Base-by-base conservation (phyloP, 2,329 filamentous ascomycete genomes). In the Thelonectria blattea region DNA sequence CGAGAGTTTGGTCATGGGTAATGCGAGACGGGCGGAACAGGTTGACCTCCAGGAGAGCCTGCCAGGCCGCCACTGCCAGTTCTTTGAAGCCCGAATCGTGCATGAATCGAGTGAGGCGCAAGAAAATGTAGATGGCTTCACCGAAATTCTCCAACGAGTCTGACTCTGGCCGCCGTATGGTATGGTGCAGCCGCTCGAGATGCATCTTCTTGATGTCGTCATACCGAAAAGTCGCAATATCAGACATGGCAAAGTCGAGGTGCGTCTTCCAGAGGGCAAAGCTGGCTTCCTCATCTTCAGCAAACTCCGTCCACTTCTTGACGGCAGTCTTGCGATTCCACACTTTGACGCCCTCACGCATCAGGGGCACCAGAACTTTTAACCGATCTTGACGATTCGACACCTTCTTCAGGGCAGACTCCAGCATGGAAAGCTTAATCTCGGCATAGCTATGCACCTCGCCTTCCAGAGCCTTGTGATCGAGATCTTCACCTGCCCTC, bases 51-150 rank as follows among this genome's bases (percentile, higher is more conserved):
- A 97, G 76, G 1, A 91, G 69, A 6, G 87, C 91, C 76, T 98
- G 94, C 93, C 94, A 97, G 5, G 90, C 82, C 10, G 89, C 92
- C 3, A 91, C 79, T 1, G 92, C 89, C 30, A 91, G 79, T 72
- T 97, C 94, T 46, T 82, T 79, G 71, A 90, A 97, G 0, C 94
- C 94, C 47, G 90, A 82, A 71, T 96, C 89, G 46, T 87, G 81
- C 30, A 94, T 80, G 70, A 95, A 90, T 2, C 86, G 75, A 0
- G 91, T 94, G n/a, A 89, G 73, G 42, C 92, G 85, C 2, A 96
- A 78, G 17, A 97, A 84, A 1, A 96, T 76, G 71, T 96, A 92
- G 2, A 92, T 76, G 1, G 71, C 71, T 59, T 80, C 76, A 3
- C 61, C 59, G 7, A 64, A 68, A 20, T 64, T 56, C 20, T 63